Percentiles rank a stretch among this genome's conserved stretches.
Conservation (phyloP, 495 filamentous ascomycete genomes). For the Hyaloscypha hepaticicola region DNA sequence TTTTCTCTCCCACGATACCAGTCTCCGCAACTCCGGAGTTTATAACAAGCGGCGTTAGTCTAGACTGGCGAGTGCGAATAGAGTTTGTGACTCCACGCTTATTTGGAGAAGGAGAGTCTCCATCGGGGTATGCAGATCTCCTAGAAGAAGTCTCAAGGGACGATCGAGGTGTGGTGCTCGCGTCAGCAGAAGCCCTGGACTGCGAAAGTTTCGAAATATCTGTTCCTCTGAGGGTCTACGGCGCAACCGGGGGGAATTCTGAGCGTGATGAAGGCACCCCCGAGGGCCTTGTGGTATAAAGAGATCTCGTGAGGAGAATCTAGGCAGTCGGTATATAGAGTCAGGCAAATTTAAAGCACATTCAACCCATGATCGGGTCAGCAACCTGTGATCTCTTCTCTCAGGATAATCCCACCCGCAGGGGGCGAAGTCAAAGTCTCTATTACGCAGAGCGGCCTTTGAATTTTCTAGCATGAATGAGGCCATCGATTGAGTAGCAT, state of each 20-base stretch:
- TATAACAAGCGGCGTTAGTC: slow-evolving; percentile 77
- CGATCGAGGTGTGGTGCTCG: slow-evolving; percentile 68
- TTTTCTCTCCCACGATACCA: slow-evolving; percentile 81
- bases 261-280: slow-evolving; percentile 47
- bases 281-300: slow-evolving; percentile 49
- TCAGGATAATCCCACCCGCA: too few relatives aligned
- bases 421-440: too few relatives aligned
- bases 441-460: too few relatives aligned
- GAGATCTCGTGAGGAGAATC: neutral
- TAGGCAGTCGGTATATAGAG: slow-evolving; percentile 21
- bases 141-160: slow-evolving; percentile 65
- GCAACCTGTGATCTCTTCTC: neutral
- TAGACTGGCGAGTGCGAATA: slow-evolving; percentile 82
- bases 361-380: neutral
- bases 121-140: slow-evolving; percentile 32
- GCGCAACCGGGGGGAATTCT: slow-evolving; percentile 53
- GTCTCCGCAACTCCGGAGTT: slow-evolving; percentile 81
- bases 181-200: slow-evolving; percentile 69
- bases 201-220: slow-evolving; percentile 90
- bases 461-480: too few relatives aligned
- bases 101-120: slow-evolving; percentile 16
- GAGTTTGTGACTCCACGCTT: slow-evolving; percentile 79
- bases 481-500: too few relatives aligned
- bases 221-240: slow-evolving; percentile 81
- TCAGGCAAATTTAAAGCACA: slow-evolving; percentile 10